A percentile compares a stretch with the other conserved stretches of the same genome.
Conservation (phyloP, 2,329 filamentous ascomycete genomes). For the Pleoardoris graminearum region DNA sequence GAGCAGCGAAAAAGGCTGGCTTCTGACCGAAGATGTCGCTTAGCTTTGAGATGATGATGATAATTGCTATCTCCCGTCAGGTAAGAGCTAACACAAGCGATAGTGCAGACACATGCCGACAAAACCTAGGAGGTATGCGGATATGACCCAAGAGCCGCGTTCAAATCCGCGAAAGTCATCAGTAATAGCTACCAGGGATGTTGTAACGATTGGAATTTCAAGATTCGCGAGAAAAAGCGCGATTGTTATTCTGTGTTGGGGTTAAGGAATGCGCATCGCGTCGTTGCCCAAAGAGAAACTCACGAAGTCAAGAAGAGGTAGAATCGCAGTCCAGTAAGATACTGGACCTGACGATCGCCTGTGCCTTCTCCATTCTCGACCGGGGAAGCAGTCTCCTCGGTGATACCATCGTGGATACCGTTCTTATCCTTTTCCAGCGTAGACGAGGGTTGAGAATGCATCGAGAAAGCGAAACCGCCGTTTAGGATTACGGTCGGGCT, state of each 20-base stretch:
- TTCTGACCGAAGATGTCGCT: slow-evolving; percentile 42
- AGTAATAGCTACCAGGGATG: slow-evolving; percentile 40
- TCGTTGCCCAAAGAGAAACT: neutral
- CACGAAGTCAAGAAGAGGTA: neutral
- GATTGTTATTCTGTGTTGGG: neutral
- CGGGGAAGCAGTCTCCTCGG: neutral
- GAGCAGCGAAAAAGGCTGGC: slow-evolving; percentile 25
- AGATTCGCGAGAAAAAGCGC: slow-evolving; percentile 22
- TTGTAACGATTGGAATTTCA: slow-evolving; percentile 42
- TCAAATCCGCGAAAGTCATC: slow-evolving; percentile 38
- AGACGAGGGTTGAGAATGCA: neutral
- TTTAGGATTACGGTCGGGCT: neutral
- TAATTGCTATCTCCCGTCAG: slow-evolving; percentile 21
- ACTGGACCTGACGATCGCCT: neutral
- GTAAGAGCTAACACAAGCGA: slow-evolving; percentile 32
- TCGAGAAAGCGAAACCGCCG: neutral
- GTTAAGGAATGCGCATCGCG: neutral
- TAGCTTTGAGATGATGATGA: slow-evolving; percentile 37
- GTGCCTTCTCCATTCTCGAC: neutral
- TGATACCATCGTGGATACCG: neutral
- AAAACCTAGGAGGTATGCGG: slow-evolving; percentile 42
- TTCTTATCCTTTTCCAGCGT: neutral
- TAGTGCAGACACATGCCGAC: slow-evolving; percentile 27
- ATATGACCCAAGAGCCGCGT: slow-evolving; percentile 41
- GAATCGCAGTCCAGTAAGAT: neutral